phyloP scores from a whole-genome alignment of 768 basidiomycete genomes.

The Tulasnella sp. region DNA sequence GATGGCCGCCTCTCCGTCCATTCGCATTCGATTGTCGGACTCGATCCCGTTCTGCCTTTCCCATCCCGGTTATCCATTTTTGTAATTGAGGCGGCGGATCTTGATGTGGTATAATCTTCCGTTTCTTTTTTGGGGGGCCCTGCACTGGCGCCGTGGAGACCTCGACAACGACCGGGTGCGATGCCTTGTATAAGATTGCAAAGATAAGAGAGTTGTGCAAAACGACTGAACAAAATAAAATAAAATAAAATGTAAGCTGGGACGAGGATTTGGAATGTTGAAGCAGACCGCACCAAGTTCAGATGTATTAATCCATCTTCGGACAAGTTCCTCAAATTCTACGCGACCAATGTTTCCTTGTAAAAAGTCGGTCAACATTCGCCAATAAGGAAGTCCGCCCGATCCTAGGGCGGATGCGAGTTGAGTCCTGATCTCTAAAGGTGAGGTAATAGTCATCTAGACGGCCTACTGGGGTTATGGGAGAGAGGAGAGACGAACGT shows the following conservation, averaged over 20 bases:
- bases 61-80: conserved; percentile 16
- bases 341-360: conserved; percentile 12
- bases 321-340: conserved; percentile 14
- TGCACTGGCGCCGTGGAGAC: neutral
- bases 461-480: neutral
- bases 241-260: neutral
- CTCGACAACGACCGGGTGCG: neutral
- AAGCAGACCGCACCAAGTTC: conserved; percentile 7
- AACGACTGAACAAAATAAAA: neutral
- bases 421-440: conserved; percentile 13
- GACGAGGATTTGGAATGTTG: neutral
- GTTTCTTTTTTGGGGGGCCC: conserved; percentile 15
- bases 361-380: conserved; percentile 11
- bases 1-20: neutral
- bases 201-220: conserved; percentile 16
- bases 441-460: conserved; percentile 1
- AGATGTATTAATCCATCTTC: conserved; percentile 18
- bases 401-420: conserved; percentile 9
- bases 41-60: conserved; percentile 14
- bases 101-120: conserved; percentile 16
- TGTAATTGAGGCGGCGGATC: conserved; percentile 15
- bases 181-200: conserved; percentile 12
- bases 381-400: conserved; percentile 15
- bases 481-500: no score
- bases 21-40: neutral